Percentiles rank a stretch among this genome's conserved stretches.
phyloP scores from a whole-genome alignment of 129 eudicot genomes.

The Lactuca sativa region DNA sequence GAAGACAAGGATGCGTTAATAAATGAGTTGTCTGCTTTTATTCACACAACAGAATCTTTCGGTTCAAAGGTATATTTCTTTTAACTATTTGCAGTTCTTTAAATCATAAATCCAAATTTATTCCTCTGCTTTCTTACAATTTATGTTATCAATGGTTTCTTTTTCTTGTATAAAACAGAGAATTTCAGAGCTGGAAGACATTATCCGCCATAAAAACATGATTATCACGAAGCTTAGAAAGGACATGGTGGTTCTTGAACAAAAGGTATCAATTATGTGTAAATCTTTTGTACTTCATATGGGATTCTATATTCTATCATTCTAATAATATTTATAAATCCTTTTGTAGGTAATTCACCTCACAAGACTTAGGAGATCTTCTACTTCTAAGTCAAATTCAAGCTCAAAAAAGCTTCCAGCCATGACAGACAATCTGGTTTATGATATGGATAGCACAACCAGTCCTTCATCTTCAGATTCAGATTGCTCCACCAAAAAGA shows the following conservation, averaged over 20 bases:
- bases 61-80: slow-evolving; percentile 53
- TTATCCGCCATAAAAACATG: slow-evolving; percentile 72
- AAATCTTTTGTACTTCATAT: too few relatives aligned
- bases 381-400: slow-evolving; percentile 43
- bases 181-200: slow-evolving; percentile 73
- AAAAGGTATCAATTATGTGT: slow-evolving; percentile 46
- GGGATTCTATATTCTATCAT: not conserved
- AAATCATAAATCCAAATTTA: not conserved
- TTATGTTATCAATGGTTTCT: not conserved
- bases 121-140: not conserved
- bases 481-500: slow-evolving; percentile 43
- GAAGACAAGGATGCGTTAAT: slow-evolving; percentile 79
- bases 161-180: slow-evolving; percentile 42
- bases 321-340: not conserved
- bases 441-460: slow-evolving; percentile 77
- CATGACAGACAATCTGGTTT: slow-evolving; percentile 68
- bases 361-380: slow-evolving; percentile 67
- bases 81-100: not conserved
- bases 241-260: slow-evolving; percentile 75
- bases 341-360: slow-evolving; percentile 56
- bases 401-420: slow-evolving; percentile 42
- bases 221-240: slow-evolving; percentile 70
- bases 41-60: slow-evolving; percentile 55
- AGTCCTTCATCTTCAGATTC: slow-evolving; percentile 74
- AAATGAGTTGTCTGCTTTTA: slow-evolving; percentile 54